Conservation (phyloP, 129 eudicot genomes). For the Pittosporum tobira region DNA sequence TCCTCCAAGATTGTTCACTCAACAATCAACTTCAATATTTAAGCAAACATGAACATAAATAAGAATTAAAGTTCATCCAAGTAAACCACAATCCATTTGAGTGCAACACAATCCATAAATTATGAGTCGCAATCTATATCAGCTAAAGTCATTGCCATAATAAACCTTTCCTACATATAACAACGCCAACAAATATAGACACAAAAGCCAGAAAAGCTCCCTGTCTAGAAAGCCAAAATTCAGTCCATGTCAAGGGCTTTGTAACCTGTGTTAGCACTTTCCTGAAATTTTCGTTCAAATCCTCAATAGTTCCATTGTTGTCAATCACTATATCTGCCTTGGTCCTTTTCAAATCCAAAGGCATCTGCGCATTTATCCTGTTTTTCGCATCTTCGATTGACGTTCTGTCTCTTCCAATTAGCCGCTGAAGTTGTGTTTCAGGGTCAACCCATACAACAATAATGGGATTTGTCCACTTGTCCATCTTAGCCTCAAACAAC, state of each 20-base stretch:
- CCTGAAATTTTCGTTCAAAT: slow-evolving; percentile 48
- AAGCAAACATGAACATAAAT: no score
- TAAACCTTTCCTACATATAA: slow-evolving; percentile 40
- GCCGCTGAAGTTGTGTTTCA: slow-evolving; percentile 71
- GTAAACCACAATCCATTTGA: no score
- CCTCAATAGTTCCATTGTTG: slow-evolving; percentile 67
- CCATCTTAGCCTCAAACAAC: slow-evolving; percentile 82
- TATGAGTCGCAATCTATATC: no score
- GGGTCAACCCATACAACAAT: slow-evolving; percentile 91
- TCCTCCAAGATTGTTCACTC: not conserved
- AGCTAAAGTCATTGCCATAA: not conserved
- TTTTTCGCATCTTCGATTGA: slow-evolving; percentile 70
- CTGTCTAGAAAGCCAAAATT: slow-evolving; percentile 75
- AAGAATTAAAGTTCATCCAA: no score
- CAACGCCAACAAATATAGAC: slow-evolving; percentile 42
- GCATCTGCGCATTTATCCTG: slow-evolving; percentile 87
- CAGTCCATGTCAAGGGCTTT: slow-evolving; percentile 86
- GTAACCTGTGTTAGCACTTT: slow-evolving; percentile 50
- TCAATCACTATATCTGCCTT: slow-evolving; percentile 79
- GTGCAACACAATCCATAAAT: no score
- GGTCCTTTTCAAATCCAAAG: slow-evolving; percentile 60
- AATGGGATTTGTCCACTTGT: slow-evolving; percentile 77
- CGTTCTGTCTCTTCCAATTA: slow-evolving; percentile 64
- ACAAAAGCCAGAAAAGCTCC: slow-evolving; percentile 55
- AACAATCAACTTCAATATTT: no score